Percentiles rank a stretch among this genome's conserved stretches.
Conservation (phyloP, 2,329 filamentous ascomycete species). For the Cephalotrichum gorgonifer region DNA sequence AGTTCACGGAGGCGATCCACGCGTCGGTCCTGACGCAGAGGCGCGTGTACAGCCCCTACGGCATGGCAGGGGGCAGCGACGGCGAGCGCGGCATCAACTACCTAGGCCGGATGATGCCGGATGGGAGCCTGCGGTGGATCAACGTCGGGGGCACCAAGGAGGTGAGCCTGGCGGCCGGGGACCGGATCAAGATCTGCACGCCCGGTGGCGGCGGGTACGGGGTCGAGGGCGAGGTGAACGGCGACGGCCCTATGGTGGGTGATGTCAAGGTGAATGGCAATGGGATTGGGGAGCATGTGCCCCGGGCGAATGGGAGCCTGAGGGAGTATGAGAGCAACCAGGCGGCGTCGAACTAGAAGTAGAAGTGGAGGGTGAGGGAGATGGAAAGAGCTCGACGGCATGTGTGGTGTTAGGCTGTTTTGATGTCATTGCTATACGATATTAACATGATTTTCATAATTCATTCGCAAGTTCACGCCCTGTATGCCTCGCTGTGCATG, state of each 20-base stretch:
- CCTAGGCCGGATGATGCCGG: conserved; percentile 9
- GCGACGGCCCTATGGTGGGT: neutral
- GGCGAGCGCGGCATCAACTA: conserved; percentile 56
- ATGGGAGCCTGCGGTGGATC: conserved; percentile 24
- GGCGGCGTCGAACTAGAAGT: neutral
- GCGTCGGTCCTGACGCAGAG: conserved; percentile 71
- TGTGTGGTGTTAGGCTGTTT: no score
- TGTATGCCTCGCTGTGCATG: no score
- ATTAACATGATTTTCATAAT: no score
- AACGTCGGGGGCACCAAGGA: conserved; percentile 52
- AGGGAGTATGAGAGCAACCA: neutral
- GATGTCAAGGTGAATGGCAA: no score
- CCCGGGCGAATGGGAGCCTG: neutral
- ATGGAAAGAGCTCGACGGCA: no score
- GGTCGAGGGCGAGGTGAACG: neutral
- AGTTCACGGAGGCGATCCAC: conserved; percentile 68
- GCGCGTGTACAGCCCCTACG: conserved; percentile 66
- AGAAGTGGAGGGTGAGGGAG: no score
- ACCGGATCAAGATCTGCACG: conserved; percentile 50
- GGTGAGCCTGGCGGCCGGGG: conserved; percentile 43
- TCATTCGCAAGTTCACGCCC: no score
- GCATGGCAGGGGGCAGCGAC: conserved; percentile 60
- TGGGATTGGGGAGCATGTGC: neutral
- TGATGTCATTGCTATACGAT: no score
- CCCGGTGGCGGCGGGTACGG: conserved; percentile 50